phyloP scores from a whole-genome alignment of 805 yeast species.

The Teunomyces panamensis region DNA sequence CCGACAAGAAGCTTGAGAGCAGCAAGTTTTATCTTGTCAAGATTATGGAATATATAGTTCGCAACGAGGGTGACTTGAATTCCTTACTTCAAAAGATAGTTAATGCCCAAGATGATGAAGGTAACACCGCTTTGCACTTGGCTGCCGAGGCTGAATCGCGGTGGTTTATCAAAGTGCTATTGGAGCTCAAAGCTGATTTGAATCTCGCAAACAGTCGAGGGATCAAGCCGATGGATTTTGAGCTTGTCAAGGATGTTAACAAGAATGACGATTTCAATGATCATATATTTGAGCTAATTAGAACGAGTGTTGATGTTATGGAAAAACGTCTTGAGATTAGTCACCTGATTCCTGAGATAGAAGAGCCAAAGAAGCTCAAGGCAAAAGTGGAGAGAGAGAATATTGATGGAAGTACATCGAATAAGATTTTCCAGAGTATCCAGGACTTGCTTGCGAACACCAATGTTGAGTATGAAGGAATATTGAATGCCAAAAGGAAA shows the following conservation, averaged over 20 bases:
- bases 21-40: slow-evolving; percentile 33
- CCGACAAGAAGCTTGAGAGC: slow-evolving; percentile 30
- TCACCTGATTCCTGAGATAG: slow-evolving; percentile 10
- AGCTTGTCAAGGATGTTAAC: slow-evolving; percentile 50
- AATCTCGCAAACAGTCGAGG: slow-evolving; percentile 80
- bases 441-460: slow-evolving; percentile 37
- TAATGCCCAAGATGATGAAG: slow-evolving; percentile 36
- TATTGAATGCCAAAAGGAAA: slow-evolving; percentile 32
- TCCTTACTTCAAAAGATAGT: slow-evolving; percentile 22
- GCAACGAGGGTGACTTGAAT: slow-evolving; percentile 18
- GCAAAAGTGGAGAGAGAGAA: not conserved
- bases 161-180: slow-evolving; percentile 36
- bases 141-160: slow-evolving; percentile 38
- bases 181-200: slow-evolving; percentile 47
- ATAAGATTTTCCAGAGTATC: slow-evolving; percentile 35
- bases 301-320: slow-evolving; percentile 33
- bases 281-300: slow-evolving; percentile 32
- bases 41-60: slow-evolving; percentile 32
- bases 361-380: slow-evolving; percentile 10
- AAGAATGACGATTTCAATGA: slow-evolving; percentile 17
- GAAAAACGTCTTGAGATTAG: slow-evolving; percentile 17
- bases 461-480: slow-evolving; percentile 37
- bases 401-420: slow-evolving; percentile 16
- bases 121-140: slow-evolving; percentile 38
- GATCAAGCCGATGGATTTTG: slow-evolving; percentile 82